Percentiles rank a stretch among this genome's conserved stretches.
Conservation (phyloP, 192 early-diverging fungal species). For the Gonapodya sp. region DNA sequence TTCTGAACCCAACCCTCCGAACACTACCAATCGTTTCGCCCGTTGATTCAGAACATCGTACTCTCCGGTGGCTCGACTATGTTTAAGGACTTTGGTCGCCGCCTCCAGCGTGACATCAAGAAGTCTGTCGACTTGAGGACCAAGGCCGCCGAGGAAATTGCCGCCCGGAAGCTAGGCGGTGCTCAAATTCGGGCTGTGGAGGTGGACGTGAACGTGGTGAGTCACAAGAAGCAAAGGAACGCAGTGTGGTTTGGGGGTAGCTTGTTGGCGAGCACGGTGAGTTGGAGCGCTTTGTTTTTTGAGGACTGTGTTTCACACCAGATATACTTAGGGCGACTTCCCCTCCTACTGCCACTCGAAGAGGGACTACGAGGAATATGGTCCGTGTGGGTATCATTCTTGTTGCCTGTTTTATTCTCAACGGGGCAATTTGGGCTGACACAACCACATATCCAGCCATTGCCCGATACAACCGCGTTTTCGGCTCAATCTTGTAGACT, state of each 20-base stretch:
- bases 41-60: constrained; percentile 76
- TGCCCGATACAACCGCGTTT: constrained; percentile 5
- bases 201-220: constrained; percentile 93
- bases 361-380: constrained; percentile 95
- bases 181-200: constrained; percentile 55
- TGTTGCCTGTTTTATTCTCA: no score
- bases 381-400: constrained; percentile 47
- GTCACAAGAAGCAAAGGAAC: constrained; percentile 97
- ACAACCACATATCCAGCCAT: not conserved
- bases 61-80: constrained; percentile 97
- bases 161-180: constrained; percentile 42
- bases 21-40: constrained; percentile 7
- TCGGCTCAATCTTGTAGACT: not conserved
- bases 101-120: constrained; percentile 92
- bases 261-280: constrained; percentile 81
- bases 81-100: constrained; percentile 94
- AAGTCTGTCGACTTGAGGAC: constrained; percentile 68
- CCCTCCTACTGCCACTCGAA: constrained; percentile 90
- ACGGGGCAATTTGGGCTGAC: no score
- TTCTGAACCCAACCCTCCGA: constrained; percentile 1
- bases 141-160: constrained; percentile 61
- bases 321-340: constrained; percentile 64
- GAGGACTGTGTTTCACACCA: constrained; percentile 6
- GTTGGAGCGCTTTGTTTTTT: not conserved
- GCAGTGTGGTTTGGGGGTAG: constrained; percentile 99